Conservation (phyloP, 2,329 filamentous ascomycete genomes). For the Monosporascus cannonballus region DNA sequence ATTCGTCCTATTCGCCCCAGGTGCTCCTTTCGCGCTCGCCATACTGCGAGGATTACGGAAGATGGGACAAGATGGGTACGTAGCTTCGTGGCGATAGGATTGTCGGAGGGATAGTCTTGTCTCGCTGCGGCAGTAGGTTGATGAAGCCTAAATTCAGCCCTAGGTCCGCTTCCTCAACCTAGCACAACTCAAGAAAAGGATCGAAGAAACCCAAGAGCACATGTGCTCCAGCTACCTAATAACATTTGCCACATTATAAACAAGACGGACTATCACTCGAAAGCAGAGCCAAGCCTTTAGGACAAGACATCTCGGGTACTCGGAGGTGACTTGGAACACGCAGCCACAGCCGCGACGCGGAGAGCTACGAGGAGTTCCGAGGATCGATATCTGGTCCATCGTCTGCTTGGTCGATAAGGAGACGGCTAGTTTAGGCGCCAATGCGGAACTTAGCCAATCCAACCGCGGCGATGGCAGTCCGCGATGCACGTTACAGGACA, state of each 20-base stretch:
- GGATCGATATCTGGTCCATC: background rate
- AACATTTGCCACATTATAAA: background rate
- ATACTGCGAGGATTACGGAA: constrained; percentile 2
- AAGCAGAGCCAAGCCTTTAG: background rate
- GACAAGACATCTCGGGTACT: background rate
- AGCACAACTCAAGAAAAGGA: too few relatives aligned
- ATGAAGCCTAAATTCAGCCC: too few relatives aligned
- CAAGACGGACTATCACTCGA: background rate
- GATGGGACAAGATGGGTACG: too few relatives aligned
- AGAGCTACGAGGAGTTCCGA: background rate
- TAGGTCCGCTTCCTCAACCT: too few relatives aligned
- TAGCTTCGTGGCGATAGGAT: too few relatives aligned
- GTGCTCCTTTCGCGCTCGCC: constrained; percentile 8
- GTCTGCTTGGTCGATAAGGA: constrained; percentile 2
- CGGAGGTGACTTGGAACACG: background rate
- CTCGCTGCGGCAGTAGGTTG: too few relatives aligned
- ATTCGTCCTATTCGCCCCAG: constrained; percentile 2
- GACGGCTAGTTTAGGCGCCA: constrained; percentile 8
- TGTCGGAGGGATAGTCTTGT: too few relatives aligned
- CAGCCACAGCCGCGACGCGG: background rate
- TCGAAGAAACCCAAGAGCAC: background rate
- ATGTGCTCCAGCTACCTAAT: background rate
- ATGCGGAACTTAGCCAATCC: constrained; percentile 10
- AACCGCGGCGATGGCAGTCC: background rate
- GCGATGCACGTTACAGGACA: background rate